phyloP scores from a whole-genome alignment of 441 rosid species.

The Eutrema salsugineum region DNA sequence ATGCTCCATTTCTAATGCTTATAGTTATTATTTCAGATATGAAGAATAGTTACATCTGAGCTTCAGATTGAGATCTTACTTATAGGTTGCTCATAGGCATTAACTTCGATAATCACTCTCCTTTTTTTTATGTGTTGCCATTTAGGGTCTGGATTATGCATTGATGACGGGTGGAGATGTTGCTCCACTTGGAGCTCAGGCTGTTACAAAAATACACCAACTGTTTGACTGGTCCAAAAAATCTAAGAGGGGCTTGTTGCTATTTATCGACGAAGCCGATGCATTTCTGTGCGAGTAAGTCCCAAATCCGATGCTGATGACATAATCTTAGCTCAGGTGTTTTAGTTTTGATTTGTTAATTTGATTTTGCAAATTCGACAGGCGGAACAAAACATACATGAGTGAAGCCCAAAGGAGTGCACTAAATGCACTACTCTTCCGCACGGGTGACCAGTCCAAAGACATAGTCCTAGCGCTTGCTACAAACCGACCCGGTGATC shows the following conservation, averaged over 20 bases:
- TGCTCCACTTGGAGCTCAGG: constrained; percentile 95
- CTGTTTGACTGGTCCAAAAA: constrained; percentile 92
- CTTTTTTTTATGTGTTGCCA: constrained; percentile 11
- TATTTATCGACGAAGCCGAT: constrained; percentile 90
- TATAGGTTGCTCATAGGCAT: neutral
- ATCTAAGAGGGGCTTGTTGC: constrained; percentile 67
- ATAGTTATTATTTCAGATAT: neutral
- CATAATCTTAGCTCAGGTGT: neutral
- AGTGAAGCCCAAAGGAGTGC: constrained; percentile 99
- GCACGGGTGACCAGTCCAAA: constrained; percentile 91
- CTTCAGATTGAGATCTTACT: neutral
- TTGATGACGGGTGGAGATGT: constrained; percentile 97
- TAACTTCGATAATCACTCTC: neutral
- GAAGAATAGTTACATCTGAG: neutral
- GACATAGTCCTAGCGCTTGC: constrained; percentile 94
- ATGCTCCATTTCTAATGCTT: neutral
- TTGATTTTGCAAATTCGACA: constrained; percentile 49
- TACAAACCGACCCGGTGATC: constrained; percentile 93
- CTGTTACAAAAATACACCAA: constrained; percentile 93
- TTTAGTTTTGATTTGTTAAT: constrained; percentile 7
- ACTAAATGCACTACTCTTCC: constrained; percentile 87
- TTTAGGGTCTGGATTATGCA: constrained; percentile 95
- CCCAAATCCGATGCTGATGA: neutral
- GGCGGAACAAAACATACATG: constrained; percentile 94
- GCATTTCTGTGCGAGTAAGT: constrained; percentile 97